Evolutionary conservation across 257 asterid genomes (phyloP).

Genomic region (Vinca minor): DNA sequence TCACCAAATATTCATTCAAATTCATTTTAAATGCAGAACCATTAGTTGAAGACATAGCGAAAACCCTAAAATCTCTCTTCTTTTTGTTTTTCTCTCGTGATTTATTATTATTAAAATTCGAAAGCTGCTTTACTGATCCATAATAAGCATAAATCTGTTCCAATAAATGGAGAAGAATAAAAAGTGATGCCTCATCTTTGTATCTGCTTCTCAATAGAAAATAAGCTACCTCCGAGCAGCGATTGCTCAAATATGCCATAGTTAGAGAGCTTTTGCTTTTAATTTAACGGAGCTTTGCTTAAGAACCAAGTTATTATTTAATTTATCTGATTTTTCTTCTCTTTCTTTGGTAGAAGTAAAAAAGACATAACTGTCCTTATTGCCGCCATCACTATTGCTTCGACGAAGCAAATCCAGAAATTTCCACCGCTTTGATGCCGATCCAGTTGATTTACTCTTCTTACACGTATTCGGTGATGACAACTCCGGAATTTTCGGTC

Average conservation of each 20-base stretch:
- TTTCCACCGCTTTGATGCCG: slow-evolving; percentile 67
- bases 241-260: slow-evolving; percentile 36
- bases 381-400: slow-evolving; percentile 88
- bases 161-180: slow-evolving; percentile 40
- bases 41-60: slow-evolving; percentile 27
- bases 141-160: slow-evolving; percentile 26
- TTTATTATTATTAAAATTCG: too few relatives aligned
- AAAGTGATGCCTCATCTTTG: slow-evolving; percentile 9
- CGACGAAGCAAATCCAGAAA: slow-evolving; percentile 62
- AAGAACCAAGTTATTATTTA: slow-evolving; percentile 10
- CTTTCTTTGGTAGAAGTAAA: slow-evolving; percentile 36
- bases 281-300: slow-evolving; percentile 11
- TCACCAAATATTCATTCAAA: slow-evolving; percentile 80
- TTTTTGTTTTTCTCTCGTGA: too few relatives aligned
- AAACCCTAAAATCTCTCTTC: slow-evolving; percentile 23
- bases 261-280: slow-evolving; percentile 34
- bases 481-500: slow-evolving; percentile 49
- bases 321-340: slow-evolving; percentile 24
- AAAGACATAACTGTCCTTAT: slow-evolving; percentile 59
- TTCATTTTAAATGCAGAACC: slow-evolving; percentile 54
- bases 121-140: slow-evolving; percentile 13
- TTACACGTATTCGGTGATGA: slow-evolving; percentile 43
- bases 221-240: slow-evolving; percentile 15
- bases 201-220: slow-evolving; percentile 16
- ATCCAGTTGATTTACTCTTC: slow-evolving; percentile 88